These are phyloP conservation scores for Epichloe coenophiala DNA, from an alignment of 2,329 filamentous ascomycete species.

Conservation along the genomic window DNA sequence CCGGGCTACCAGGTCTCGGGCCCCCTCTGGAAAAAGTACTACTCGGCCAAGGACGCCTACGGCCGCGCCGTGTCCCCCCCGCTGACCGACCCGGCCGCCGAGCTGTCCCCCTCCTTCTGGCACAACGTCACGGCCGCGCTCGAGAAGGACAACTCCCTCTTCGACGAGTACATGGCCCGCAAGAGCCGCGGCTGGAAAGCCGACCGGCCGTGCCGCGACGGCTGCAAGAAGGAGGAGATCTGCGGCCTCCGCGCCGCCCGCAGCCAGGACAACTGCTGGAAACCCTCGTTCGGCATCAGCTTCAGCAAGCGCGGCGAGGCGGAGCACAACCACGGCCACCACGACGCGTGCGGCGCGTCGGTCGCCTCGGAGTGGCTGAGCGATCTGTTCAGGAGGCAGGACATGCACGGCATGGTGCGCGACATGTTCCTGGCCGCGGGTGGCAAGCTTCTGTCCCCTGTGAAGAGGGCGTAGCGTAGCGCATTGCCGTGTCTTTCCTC, in stretches of 20 bases:
- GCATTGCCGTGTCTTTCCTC: too few species aligned
- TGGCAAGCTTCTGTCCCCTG: neutral
- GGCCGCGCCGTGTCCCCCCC: conserved; percentile 31
- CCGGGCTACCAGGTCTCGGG: conserved; percentile 25
- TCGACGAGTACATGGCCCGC: conserved; percentile 31
- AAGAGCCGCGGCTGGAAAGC: conserved; percentile 31
- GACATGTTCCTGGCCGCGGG: conserved; percentile 5
- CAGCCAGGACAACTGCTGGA: conserved; percentile 35
- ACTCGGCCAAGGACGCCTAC: conserved; percentile 40
- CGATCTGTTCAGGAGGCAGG: conserved; percentile 10
- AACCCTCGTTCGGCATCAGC: conserved; percentile 18
- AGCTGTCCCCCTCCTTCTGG: conserved; percentile 44
- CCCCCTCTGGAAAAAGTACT: conserved; percentile 38
- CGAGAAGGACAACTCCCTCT: conserved; percentile 26
- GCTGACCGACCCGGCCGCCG: conserved; percentile 17
- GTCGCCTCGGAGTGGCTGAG: conserved; percentile 13
- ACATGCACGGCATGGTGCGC: conserved; percentile 12
- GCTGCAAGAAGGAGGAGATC: conserved; percentile 30
- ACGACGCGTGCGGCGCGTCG: conserved; percentile 16
- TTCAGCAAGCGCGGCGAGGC: conserved; percentile 14
- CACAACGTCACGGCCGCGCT: conserved; percentile 39
- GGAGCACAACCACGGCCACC: conserved; percentile 6
- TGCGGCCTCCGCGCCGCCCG: conserved; percentile 37
- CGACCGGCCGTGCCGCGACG: conserved; percentile 22
- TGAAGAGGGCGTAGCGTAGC: neutral